Evolutionary conservation across 345 rosid species (phyloP), one percentile per base, ranked within the genome.

Genomic region (Corchorus olitorius): DNA sequence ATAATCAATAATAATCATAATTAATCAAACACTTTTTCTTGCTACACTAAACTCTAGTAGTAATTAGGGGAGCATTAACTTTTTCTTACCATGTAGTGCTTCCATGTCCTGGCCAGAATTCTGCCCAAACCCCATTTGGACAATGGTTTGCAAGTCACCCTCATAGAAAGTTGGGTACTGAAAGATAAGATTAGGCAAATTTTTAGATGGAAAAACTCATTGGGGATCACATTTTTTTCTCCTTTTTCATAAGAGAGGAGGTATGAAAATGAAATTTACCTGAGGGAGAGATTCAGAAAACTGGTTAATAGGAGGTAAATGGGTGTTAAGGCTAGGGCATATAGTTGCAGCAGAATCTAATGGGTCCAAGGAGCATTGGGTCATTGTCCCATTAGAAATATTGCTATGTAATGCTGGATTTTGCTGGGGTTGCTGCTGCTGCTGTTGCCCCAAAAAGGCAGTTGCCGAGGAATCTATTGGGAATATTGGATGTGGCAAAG

Each of bases 71-170:
- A n/a, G 39, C 3, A 11, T n/a, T 22, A 11, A 5, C 19, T 33
- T 53, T 20, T 75, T 3, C 64, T 75, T 84, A 87, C 97, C 86
- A 49, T 79, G 81, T 61, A 77, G 54, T 19, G 78, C 55, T 27
- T 27, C 27, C 41, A 88, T 9, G 73, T 87, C 88, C 22, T 5
- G 50, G 78, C 63, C 75, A 0, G 76, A 82, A 65, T 83, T 88
- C 76, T 88, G 93, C 17, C 77, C 81, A 53, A 86, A 89, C 46
- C 98, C 97, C 97, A 93, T 88, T 52, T 89, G 92, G 70, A 93
- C 92, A 66, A 96, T 75, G 76, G 88, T 87, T 67, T 89, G 97
- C 72, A 96, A 82, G 73, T 96, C 97, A 76, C 89, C 97, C 67
- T 88, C 93, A 39, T 87, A 80, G 77, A 89, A 89, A 66, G 82